Evolutionary conservation across 331 rosid species (phyloP).

Genomic region (Saraca asoca): DNA sequence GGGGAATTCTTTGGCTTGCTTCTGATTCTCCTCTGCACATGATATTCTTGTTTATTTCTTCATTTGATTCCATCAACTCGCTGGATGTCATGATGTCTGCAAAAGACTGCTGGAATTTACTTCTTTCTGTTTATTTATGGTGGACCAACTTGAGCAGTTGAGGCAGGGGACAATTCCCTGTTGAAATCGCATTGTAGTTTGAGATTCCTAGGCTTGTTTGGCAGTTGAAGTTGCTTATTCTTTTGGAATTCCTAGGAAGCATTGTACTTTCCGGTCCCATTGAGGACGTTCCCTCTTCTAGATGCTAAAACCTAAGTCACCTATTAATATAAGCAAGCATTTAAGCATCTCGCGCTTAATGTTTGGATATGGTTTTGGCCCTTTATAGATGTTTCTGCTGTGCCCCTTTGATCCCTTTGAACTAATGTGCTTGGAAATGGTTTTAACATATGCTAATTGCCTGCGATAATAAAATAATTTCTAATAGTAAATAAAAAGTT

Average conservation of each 20-base stretch:
- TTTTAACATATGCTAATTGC: no score
- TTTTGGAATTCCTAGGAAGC: slow-evolving; percentile 36
- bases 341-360: no score
- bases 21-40: slow-evolving; percentile 3
- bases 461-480: no score
- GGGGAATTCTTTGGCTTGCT: slow-evolving; percentile 18
- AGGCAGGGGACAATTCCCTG: slow-evolving; percentile 16
- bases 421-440: no score
- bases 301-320: no score
- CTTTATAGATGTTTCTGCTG: no score
- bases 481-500: no score
- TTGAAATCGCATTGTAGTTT: slow-evolving; percentile 16
- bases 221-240: slow-evolving; percentile 5
- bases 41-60: slow-evolving; percentile 16
- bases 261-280: slow-evolving; percentile 34
- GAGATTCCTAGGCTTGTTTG: slow-evolving; percentile 14
- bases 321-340: no score
- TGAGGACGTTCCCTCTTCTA: not conserved
- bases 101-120: not conserved
- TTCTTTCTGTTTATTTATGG: slow-evolving; percentile 3
- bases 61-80: slow-evolving; percentile 18
- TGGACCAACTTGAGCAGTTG: not conserved
- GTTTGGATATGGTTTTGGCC: no score
- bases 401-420: no score
- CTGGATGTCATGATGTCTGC: not conserved